These are phyloP conservation scores for Ophiostoma quercus DNA, from an alignment of 2,329 filamentous ascomycete species.

Conservation along the genomic window DNA sequence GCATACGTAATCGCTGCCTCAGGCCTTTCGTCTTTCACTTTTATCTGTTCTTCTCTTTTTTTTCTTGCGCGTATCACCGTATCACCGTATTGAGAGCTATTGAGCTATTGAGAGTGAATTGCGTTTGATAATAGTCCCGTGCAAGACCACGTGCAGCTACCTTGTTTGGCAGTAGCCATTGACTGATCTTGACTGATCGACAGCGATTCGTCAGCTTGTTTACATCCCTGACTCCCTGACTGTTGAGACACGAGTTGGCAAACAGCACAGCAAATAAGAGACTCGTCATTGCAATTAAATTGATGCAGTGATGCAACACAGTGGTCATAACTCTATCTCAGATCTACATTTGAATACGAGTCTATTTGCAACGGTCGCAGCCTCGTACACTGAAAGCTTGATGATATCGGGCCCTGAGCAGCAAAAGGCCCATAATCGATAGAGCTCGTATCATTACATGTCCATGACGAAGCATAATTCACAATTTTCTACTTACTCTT, in stretches of 20 bases:
- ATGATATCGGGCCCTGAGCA: too few species aligned
- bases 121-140: neutral
- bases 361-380: too few species aligned
- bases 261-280: neutral
- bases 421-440: too few species aligned
- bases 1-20: constrained; percentile 25
- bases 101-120: too few species aligned
- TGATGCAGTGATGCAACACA: neutral
- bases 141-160: neutral
- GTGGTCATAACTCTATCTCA: neutral
- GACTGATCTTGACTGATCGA: neutral
- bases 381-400: too few species aligned
- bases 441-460: too few species aligned
- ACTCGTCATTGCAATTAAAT: neutral
- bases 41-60: neutral
- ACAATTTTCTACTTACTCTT: neutral
- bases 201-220: neutral
- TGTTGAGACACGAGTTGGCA: neutral
- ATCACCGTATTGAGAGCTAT: neutral
- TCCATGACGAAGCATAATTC: too few species aligned
- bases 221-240: neutral
- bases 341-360: neutral
- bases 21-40: neutral
- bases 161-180: neutral
- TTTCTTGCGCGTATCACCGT: neutral